A percentile compares a stretch with the other conserved stretches of the same genome.
These are phyloP conservation scores for Didymella arachidicola DNA, from an alignment of 2,329 filamentous ascomycete species.

Conservation along the genomic window DNA sequence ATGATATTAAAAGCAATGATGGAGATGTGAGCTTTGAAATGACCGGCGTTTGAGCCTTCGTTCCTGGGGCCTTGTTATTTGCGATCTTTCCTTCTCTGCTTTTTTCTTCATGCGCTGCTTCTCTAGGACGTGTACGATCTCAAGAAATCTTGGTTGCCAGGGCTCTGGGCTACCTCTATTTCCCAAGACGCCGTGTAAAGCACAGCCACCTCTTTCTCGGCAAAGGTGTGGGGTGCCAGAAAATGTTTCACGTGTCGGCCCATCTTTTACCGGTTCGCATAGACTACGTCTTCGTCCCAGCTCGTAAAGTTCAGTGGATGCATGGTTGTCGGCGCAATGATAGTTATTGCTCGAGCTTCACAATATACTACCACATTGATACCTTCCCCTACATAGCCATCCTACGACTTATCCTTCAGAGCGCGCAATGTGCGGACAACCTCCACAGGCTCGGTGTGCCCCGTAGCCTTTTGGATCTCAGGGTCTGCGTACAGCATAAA, in stretches of 20 bases:
- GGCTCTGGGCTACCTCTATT: neutral
- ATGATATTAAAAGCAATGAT: too few species aligned
- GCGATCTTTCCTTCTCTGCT: neutral
- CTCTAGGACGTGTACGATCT: neutral
- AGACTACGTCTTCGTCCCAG: neutral
- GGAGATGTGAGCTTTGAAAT: too few species aligned
- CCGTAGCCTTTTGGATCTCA: conserved; percentile 81
- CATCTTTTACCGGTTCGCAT: neutral
- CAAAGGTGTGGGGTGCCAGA: neutral
- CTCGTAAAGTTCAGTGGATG: conserved; percentile 5
- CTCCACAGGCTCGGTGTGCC: conserved; percentile 78
- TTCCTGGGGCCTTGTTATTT: neutral
- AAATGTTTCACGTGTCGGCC: neutral
- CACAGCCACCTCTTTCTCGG: neutral
- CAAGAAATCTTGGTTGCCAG: neutral
- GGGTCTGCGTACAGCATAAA: conserved; percentile 95
- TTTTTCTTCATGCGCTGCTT: neutral
- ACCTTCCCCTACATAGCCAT: conserved; percentile 3
- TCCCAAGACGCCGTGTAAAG: neutral
- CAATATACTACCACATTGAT: neutral
- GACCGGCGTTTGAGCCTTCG: neutral
- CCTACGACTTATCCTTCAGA: conserved; percentile 75
- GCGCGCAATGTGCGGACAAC: conserved; percentile 88
- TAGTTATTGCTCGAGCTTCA: neutral
- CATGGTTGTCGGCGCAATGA: neutral